These are phyloP conservation scores for Phialophora tarda DNA, from an alignment of 2,329 filamentous ascomycete genomes.

Conservation along the genomic window DNA sequence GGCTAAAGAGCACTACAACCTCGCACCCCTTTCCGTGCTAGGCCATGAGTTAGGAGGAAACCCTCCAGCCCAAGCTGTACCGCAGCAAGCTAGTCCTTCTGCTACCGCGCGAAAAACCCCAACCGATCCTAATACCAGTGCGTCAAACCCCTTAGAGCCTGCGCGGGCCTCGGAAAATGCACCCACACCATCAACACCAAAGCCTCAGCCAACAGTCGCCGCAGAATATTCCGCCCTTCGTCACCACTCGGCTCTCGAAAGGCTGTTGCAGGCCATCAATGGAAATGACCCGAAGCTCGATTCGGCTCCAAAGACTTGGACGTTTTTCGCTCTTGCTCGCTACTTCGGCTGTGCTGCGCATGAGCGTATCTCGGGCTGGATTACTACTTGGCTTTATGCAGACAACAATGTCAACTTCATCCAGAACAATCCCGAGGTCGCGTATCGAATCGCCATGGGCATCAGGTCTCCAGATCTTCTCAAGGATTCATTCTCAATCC, in stretches of 20 bases:
- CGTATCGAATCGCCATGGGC: slow-evolving; percentile 61
- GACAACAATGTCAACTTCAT: slow-evolving; percentile 63
- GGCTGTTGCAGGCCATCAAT: slow-evolving; percentile 64
- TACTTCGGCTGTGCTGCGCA: slow-evolving; percentile 56
- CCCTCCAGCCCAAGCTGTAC: slow-evolving; percentile 3
- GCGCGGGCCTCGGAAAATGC: not conserved
- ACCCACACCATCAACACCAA: slow-evolving; percentile 1
- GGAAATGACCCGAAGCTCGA: slow-evolving; percentile 62
- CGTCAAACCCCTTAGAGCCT: slow-evolving; percentile 1
- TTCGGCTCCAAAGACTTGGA: slow-evolving; percentile 70
- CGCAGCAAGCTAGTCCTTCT: not conserved
- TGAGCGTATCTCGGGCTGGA: slow-evolving; percentile 50
- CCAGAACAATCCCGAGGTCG: slow-evolving; percentile 67
- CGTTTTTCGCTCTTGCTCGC: slow-evolving; percentile 66
- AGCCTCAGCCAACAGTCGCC: slow-evolving; percentile 3
- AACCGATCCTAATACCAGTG: not conserved
- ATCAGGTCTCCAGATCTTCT: slow-evolving; percentile 46
- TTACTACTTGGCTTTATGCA: slow-evolving; percentile 65
- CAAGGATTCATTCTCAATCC: slow-evolving; percentile 60
- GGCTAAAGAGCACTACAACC: slow-evolving; percentile 46
- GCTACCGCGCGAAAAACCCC: not conserved
- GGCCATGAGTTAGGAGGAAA: slow-evolving; percentile 50
- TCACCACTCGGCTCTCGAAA: slow-evolving; percentile 67
- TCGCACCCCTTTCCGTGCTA: slow-evolving; percentile 51
- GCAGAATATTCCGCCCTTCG: slow-evolving; percentile 68